Base-by-base conservation (phyloP, 2,329 filamentous ascomycete species). In the Exophiala calicioides region DNA sequence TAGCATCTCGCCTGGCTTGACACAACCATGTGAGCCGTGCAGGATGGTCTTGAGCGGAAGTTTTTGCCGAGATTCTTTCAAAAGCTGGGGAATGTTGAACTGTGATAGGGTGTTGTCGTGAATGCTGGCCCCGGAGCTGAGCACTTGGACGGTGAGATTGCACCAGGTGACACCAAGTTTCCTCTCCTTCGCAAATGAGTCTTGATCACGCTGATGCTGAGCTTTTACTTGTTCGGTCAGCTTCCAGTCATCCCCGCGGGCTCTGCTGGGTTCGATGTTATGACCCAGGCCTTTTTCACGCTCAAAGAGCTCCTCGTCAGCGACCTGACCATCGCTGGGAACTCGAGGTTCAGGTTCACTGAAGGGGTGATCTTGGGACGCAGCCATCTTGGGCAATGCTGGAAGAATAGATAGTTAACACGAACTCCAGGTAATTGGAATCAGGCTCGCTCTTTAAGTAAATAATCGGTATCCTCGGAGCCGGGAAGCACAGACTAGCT, bases 1-100 rank as follows among this genome's bases (percentile, higher is more conserved):
- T 1, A 86, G 66, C 83, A 86, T 86, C 65, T 86, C 83, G 13
- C 84, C 85, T 0, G 84, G 83, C 62, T 83, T 84, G 42, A 88
- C 80, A 56, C 81, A 86, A 12, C 84, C 84, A 60, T 82, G 78
- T 43, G 75, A 79, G 55, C 78, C 73, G 41, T 85, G 75, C 18
- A 89, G 65, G 37, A 89, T 84, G 0, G 81, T 83, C 53, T 77
- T 79, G 13, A 84, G 64, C 0, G 41, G 32, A 3, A 32, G 82
- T 78, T 0, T 77, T 74, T 57, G 79, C 81, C 33, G 37, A 10
- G 29, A 30, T 29, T 37, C 26, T 36, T 46, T 29, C 12, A 26
- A 32, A 69, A 70, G 54, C 69, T 70, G 46, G 20, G 73, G 69
- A 2, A 82, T 64, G 59, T 79, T 80, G 68, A 76, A 79, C 53